These are phyloP conservation scores for Clavariopsis aquatica DNA, from an alignment of 495 filamentous ascomycete genomes.

Conservation along the genomic window DNA sequence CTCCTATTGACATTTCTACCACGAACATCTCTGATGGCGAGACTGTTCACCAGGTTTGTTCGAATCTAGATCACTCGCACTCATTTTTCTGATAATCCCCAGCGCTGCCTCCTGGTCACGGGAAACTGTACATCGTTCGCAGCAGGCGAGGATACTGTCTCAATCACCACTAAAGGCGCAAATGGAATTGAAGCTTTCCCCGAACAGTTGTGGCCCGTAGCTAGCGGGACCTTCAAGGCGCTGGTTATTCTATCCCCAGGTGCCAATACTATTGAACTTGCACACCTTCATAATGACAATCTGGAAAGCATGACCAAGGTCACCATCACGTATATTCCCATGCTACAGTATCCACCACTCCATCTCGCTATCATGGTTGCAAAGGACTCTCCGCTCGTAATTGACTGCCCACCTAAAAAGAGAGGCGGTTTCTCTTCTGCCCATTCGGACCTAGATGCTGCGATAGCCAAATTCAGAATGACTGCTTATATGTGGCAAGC, in stretches of 20 bases:
- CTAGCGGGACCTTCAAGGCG: slow-evolving; percentile 32
- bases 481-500: slow-evolving; percentile 57
- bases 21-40: slow-evolving; percentile 31
- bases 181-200: slow-evolving; percentile 34
- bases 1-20: slow-evolving; percentile 6
- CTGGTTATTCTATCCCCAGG: slow-evolving; percentile 33
- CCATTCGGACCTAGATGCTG: slow-evolving; percentile 48
- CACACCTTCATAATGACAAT: slow-evolving; percentile 17
- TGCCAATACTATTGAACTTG: slow-evolving; percentile 18
- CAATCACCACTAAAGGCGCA: slow-evolving; percentile 18
- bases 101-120: slow-evolving; percentile 31
- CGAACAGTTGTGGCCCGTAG: slow-evolving; percentile 32
- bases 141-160: slow-evolving; percentile 14
- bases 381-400: slow-evolving; percentile 50
- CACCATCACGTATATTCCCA: slow-evolving; percentile 40
- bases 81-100: slow-evolving; percentile 6
- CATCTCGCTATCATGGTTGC: slow-evolving; percentile 54
- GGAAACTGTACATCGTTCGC: slow-evolving; percentile 12
- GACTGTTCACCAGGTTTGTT: slow-evolving; percentile 28
- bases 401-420: slow-evolving; percentile 48
- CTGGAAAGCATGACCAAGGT: slow-evolving; percentile 6
- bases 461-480: slow-evolving; percentile 54
- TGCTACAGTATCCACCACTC: slow-evolving; percentile 50
- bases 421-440: slow-evolving; percentile 43
- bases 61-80: too few relatives aligned